Evolutionary conservation across 208 protist genomes (phyloP).

Genomic region (Acanthamoeba rhysodes): DNA sequence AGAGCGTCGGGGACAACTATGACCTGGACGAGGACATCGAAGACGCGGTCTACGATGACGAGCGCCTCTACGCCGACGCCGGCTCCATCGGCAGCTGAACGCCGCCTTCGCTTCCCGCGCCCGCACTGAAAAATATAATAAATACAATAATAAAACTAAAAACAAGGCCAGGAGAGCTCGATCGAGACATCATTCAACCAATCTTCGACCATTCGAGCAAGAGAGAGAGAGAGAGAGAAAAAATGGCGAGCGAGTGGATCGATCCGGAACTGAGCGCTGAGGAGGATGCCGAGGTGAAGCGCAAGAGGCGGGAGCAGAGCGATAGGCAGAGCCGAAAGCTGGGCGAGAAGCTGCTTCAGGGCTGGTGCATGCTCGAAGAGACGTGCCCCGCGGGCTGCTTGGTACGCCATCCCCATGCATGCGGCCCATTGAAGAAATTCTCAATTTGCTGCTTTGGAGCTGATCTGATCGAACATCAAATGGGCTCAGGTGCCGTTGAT

Average conservation of each 20-base stretch:
- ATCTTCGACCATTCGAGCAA: neutral
- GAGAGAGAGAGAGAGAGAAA: neutral
- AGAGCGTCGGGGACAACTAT: neutral
- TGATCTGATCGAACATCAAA: neutral
- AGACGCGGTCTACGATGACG: constrained; percentile 67
- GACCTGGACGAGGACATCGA: constrained; percentile 55
- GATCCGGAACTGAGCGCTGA: neutral
- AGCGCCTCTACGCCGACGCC: constrained; percentile 56
- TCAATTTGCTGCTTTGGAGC: neutral
- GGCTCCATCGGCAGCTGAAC: constrained; percentile 54
- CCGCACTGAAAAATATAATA: neutral
- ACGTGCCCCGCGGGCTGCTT: neutral
- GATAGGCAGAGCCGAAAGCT: constrained; percentile 39
- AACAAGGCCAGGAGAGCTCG: no score
- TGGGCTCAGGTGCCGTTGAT: neutral
- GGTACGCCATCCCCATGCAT: neutral
- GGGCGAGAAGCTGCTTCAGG: constrained; percentile 60
- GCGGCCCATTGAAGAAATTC: neutral
- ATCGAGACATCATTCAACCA: no score
- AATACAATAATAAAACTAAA: neutral
- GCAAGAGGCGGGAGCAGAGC: constrained; percentile 41
- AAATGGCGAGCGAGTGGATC: neutral
- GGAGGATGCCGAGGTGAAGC: neutral
- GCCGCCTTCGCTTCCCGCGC: neutral
- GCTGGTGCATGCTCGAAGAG: constrained; percentile 58